Evolutionary conservation across 1,284 basidiomycete species (phyloP), one percentile per base, ranked within the genome.

Genomic region (Apiotrichum gamsii): DNA sequence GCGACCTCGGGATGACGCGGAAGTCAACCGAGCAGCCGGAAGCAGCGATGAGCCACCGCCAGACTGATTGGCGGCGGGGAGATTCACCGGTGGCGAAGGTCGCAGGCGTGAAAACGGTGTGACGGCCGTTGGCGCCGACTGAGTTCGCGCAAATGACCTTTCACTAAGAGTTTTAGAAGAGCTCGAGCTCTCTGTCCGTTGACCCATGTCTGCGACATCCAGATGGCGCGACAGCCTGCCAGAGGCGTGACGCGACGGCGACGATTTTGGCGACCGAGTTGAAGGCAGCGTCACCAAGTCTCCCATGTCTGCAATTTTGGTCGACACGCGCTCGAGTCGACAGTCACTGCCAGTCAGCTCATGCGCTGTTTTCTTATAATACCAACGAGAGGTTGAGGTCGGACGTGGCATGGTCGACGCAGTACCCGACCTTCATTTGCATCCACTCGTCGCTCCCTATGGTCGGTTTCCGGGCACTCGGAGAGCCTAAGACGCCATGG

Each of bases 391-490:
- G 36, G 19, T 58, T 45, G 11, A 70, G 46, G 19, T 49, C 46
- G 3, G 54, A 47, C 23, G 59, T 57, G 1, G 65, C 62, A 10
- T 49, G 45, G 42, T 69, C 66, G 3, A 69, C 58, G 48, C 66
- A 69, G 14, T 57, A 39, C 3, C 57, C 60, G 6, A 71, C 63
- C 38, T 52, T 52, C 23, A 40, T 44, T 32, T 58, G 51, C 64
- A 69, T 65, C 69, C 69, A 71, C 32, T 65, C 61, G 48, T 71
- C 69, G 21, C 58, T 64, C 8, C 65, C 65, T 0, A 62, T 38
- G 3, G 37, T 15, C 11, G 11, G 10, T 21, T 24, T 28, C 19
- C 25, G 33, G 9, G 35, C 5, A 8, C 36, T 41, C 5, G 30
- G 23, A 13, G 31, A 29, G 5, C 29, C 32, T 23, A 29, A 4